Percentiles rank a stretch among this genome's conserved stretches.
These are phyloP conservation scores for Canna indica DNA, from an alignment of 176 grass and related monocot species.

Conservation along the genomic window DNA sequence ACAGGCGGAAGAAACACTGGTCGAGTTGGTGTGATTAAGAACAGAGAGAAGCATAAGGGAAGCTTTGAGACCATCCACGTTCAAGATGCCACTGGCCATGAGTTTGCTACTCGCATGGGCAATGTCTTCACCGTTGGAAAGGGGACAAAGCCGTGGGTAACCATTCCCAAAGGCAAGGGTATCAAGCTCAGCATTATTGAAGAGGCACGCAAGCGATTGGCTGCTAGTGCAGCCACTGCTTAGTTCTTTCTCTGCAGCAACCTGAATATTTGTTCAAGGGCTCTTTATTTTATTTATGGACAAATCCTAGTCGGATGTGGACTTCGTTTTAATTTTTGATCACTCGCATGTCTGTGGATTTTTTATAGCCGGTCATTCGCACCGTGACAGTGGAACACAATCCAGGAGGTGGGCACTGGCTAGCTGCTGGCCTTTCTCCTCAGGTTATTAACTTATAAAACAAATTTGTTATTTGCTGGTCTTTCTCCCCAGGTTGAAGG, in stretches of 20 bases:
- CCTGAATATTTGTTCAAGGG: not conserved
- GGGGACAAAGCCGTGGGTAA: not conserved
- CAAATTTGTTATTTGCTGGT: too few relatives aligned
- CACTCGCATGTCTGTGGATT: too few relatives aligned
- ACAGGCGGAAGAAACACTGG: not conserved
- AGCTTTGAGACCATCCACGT: not conserved
- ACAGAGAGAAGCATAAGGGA: constrained; percentile 1
- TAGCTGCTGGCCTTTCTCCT: too few relatives aligned
- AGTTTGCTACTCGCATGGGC: too few relatives aligned
- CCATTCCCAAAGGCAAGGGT: not conserved
- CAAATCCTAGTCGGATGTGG: too few relatives aligned
- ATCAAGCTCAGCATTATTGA: not conserved
- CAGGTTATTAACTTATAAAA: too few relatives aligned
- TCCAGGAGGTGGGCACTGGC: constrained; percentile 86
- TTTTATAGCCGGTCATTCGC: constrained; percentile 64
- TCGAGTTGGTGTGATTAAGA: not conserved
- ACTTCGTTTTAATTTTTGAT: too few relatives aligned
- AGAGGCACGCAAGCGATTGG: not conserved
- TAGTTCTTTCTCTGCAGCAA: not conserved
- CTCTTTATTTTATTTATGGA: not conserved
- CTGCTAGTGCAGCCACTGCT: not conserved
- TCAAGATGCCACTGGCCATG: not conserved
- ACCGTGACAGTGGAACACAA: constrained; percentile 89
- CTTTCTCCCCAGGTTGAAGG: constrained; percentile 79
- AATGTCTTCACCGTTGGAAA: too few relatives aligned